Evolutionary conservation across 495 filamentous ascomycete species (phyloP), one percentile per base, ranked within the genome.

Genomic region (Haplographium delicatum): DNA sequence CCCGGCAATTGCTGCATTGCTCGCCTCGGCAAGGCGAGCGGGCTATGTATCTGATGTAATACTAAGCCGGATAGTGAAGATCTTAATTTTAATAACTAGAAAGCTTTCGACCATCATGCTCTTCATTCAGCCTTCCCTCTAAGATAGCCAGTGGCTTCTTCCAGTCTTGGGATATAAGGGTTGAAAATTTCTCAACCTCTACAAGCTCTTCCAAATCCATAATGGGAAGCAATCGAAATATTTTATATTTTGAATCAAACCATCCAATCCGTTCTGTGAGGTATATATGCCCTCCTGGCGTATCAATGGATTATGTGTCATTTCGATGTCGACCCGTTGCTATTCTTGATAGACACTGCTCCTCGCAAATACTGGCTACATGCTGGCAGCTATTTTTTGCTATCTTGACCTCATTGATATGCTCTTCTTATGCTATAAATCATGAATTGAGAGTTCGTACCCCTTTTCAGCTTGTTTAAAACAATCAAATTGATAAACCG

Each of bases 331-430:
- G 44, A 25, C 25, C 18, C 33, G 37, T 43, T 30, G 34, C 44
- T 41, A 41, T 15, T 35, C 6, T 37, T 13, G 23, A n/a, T 15
- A 54, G 35, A 20, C 9, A 47, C 6, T 54, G 56, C 39, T 26
- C 50, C 6, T 27, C 24, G 10, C 13, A 35, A 10, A 47, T 34
- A n/a, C 50, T 58, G 7, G 45, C 50, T 37, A 54, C 50, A n/a
- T 53, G 45, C 34, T 58, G 56, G 50, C 50, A 58, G 34, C 7
- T 58, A 9, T 22, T 58, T 1, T 51, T 47, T 28, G 50, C 56
- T 11, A 22, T 15, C 7, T 26, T 34, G 13, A 35, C 45, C 9
- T 45, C 56, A 5, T n/a, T 40, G 24, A 46, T 54, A 18, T 47
- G 43, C 10, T 41, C 30, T n/a, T 19, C 51, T 27, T 58, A 54